Evolutionary conservation across 495 filamentous ascomycete genomes (phyloP), one percentile per base, ranked within the genome.

Genomic region (Penicillium ochrochloron): DNA sequence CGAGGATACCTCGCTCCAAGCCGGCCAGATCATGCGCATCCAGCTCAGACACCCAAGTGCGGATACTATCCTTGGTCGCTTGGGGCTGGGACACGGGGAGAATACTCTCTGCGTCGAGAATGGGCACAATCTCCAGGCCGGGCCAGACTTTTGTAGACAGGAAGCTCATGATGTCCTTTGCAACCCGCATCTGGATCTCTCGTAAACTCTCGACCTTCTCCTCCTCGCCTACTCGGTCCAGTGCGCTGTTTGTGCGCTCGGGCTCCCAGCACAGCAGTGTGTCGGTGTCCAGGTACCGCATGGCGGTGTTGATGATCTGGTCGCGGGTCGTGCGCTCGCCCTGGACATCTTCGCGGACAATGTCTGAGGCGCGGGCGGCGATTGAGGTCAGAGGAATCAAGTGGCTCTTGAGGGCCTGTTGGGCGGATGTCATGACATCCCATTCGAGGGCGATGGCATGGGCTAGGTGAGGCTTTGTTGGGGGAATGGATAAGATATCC

Each of bases 211-310:
- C 83, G 10, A 54, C 63, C 31, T 71, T 66, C 31, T 70, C 62
- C n/a, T 63, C 69, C 15, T 75, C 60, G 11, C 70, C 70, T 37
- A 21, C 77, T 73, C 57, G 83, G 71, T 63, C 59, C 17, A 63
- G 57, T 11, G 42, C 60, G 57, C 56, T 56, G 5, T 59, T 34
- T 50, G 73, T 73, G 31, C 81, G 77, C 66, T 90, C 90, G 3
- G 90, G 90, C 23, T 91, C 92, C 89, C 91, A 94, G 81, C 95
- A 99, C 11, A 99, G 85, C n/a, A 97, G 78, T 0, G 92, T 94
- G 75, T 99, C 95, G 0, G 95, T 99, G 60, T 93, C 87, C 8
- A 99, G 81, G 74, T 98, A 97, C 10, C 90, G 85, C 83, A 98
- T 84, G 37, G 93, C 76, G 54, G 86, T 90, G 12, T 71, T 78